Conservation (phyloP, 352 stramenopile genomes). For the Phytophthora pistaciae region DNA sequence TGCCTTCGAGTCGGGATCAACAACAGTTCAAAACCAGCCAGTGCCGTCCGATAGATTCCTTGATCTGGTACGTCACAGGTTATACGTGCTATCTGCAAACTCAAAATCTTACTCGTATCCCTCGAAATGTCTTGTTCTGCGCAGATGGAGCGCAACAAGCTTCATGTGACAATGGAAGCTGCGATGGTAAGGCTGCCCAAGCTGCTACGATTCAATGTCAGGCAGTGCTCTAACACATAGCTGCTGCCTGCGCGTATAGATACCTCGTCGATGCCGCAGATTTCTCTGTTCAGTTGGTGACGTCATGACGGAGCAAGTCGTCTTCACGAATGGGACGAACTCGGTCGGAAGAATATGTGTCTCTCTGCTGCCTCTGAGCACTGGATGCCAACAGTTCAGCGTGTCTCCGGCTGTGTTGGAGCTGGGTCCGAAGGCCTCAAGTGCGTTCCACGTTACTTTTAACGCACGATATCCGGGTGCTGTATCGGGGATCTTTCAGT, state of each 20-base stretch:
- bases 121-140: constrained; percentile 9
- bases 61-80: constrained; percentile 26
- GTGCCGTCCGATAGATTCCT: constrained; percentile 15
- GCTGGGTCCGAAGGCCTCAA: constrained; percentile 62
- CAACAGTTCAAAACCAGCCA: constrained; percentile 9
- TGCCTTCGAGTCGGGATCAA: constrained; percentile 12
- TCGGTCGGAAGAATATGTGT: constrained; percentile 75
- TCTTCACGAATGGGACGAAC: constrained; percentile 78
- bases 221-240: constrained; percentile 3
- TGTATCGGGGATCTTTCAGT: constrained; percentile 88
- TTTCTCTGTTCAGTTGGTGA: constrained; percentile 80
- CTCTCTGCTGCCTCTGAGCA: constrained; percentile 83
- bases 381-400: constrained; percentile 86
- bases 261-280: constrained; percentile 67
- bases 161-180: constrained; percentile 35
- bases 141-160: constrained; percentile 35
- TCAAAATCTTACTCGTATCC: constrained; percentile 3
- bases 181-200: constrained; percentile 28
- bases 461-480: constrained; percentile 62
- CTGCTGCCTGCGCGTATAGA: constrained; percentile 29
- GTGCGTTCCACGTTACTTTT: constrained; percentile 78
- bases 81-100: not conserved
- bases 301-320: constrained; percentile 75
- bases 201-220: not conserved
- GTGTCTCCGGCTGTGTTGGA: constrained; percentile 82